Evolutionary conservation across 2,329 filamentous ascomycete genomes (phyloP).

Genomic region (Lecanoromycetidae sp.): DNA sequence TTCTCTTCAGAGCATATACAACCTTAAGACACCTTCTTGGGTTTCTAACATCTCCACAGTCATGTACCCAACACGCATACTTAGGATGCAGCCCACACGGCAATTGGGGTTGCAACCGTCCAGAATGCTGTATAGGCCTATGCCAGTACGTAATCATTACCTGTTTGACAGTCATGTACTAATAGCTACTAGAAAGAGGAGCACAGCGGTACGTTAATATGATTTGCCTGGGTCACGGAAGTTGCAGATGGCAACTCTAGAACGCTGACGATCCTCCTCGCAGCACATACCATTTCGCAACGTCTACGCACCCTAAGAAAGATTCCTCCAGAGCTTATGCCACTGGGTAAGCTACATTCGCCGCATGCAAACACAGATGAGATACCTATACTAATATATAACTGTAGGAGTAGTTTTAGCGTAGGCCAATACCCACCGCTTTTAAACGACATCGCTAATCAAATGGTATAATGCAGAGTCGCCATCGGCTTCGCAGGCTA

Average conservation of each 20-base stretch:
- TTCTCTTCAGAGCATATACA: neutral
- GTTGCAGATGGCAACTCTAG: neutral
- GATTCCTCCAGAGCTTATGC: slow-evolving; percentile 87
- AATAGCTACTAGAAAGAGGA: slow-evolving; percentile 47
- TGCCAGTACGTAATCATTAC: slow-evolving; percentile 51
- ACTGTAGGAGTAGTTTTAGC: slow-evolving; percentile 66
- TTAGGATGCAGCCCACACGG: slow-evolving; percentile 48
- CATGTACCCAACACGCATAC: slow-evolving; percentile 54
- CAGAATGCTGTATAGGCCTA: slow-evolving; percentile 40
- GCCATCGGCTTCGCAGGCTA: slow-evolving; percentile 69
- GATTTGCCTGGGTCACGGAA: too few species aligned
- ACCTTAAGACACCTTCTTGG: neutral
- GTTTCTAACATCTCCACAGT: neutral
- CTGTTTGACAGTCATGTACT: slow-evolving; percentile 24
- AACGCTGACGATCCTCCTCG: neutral
- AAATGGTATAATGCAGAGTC: slow-evolving; percentile 32
- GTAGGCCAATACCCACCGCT: slow-evolving; percentile 41
- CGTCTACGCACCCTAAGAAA: slow-evolving; percentile 78
- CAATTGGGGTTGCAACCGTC: slow-evolving; percentile 45
- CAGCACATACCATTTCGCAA: slow-evolving; percentile 95
- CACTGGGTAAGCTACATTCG: slow-evolving; percentile 58
- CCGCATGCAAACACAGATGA: neutral
- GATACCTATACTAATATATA: slow-evolving; percentile 21
- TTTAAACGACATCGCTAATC: neutral
- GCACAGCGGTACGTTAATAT: slow-evolving; percentile 42